Conservation (phyloP, 345 rosid genomes). For the Jatropha curcas region DNA sequence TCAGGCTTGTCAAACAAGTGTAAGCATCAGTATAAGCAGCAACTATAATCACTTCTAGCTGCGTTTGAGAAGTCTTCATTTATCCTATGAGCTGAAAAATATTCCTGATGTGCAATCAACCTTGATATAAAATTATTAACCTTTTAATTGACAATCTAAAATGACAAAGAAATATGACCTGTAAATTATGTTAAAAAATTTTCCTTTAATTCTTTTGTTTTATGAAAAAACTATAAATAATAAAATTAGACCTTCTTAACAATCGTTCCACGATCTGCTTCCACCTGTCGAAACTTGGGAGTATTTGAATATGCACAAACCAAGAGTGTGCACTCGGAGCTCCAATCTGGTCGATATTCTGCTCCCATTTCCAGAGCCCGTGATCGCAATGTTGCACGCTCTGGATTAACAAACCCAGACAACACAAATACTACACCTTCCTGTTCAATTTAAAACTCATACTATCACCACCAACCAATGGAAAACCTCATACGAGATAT, state of each 20-base stretch:
- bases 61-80: not conserved
- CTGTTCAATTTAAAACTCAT: constrained; percentile 41
- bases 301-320: constrained; percentile 86
- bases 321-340: constrained; percentile 71
- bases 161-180: not conserved
- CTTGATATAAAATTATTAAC: not conserved
- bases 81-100: not conserved
- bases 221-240: not conserved
- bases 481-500: not conserved
- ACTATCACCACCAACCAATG: constrained; percentile 18
- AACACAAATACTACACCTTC: constrained; percentile 84
- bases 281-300: constrained; percentile 89
- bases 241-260: constrained; percentile 60
- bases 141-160: not conserved
- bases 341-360: constrained; percentile 74
- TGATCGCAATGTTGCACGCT: constrained; percentile 72
- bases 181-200: not conserved
- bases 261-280: constrained; percentile 68
- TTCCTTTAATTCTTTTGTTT: not conserved
- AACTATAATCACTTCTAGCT: not conserved
- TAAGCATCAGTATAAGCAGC: not conserved
- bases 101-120: not conserved
- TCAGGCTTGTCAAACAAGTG: not conserved
- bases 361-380: constrained; percentile 93
- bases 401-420: constrained; percentile 90